These are phyloP conservation scores for Picea glauca DNA, from an alignment of 75 land plant genomes.

Conservation along the genomic window DNA sequence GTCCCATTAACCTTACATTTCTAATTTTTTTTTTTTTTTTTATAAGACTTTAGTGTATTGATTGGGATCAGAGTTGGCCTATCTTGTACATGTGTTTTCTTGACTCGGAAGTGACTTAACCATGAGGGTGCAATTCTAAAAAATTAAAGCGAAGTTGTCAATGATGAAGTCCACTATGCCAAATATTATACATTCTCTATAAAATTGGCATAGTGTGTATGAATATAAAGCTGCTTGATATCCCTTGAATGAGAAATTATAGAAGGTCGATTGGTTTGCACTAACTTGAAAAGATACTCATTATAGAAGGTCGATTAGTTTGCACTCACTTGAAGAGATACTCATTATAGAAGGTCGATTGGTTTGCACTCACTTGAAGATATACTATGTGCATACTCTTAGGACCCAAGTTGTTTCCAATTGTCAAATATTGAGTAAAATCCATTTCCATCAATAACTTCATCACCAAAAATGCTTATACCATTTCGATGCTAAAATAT, in stretches of 20 bases:
- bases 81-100: constrained; percentile 33
- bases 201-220: constrained; percentile 48
- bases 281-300: constrained; percentile 13
- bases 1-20: constrained; percentile 35
- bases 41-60: neutral
- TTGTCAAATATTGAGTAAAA: constrained; percentile 48
- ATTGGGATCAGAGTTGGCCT: constrained; percentile 43
- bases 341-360: no score
- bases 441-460: constrained; percentile 45
- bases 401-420: constrained; percentile 61
- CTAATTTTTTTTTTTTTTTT: neutral
- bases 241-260: constrained; percentile 33
- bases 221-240: constrained; percentile 47
- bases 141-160: constrained; percentile 31
- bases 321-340: constrained; percentile 47
- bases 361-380: constrained; percentile 39
- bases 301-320: constrained; percentile 19
- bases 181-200: constrained; percentile 40
- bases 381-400: constrained; percentile 56
- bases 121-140: constrained; percentile 21
- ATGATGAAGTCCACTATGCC: constrained; percentile 79
- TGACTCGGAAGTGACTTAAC: constrained; percentile 13
- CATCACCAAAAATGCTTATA: neutral
- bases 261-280: constrained; percentile 5
- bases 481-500: neutral